phyloP scores from a whole-genome alignment of 345 rosid genomes.

The Brassica incana region DNA sequence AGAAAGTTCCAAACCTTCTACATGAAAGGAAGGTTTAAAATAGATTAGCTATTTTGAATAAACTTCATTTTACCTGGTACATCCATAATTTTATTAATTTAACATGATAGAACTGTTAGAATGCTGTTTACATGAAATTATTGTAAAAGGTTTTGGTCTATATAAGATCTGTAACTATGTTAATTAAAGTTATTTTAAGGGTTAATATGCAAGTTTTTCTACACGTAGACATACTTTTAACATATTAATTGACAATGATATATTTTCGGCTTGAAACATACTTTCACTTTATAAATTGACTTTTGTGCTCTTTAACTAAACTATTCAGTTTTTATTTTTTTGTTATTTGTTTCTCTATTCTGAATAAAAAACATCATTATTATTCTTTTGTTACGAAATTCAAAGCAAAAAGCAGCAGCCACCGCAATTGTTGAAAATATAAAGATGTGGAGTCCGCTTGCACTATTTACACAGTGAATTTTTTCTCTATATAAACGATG shows the following conservation, averaged over 20 bases:
- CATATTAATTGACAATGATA: background rate
- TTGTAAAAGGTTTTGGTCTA: background rate
- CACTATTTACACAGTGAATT: too few species aligned
- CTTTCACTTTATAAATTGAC: background rate
- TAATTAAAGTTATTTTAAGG: background rate
- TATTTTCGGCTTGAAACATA: background rate
- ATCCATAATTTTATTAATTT: background rate
- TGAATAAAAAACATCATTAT: too few species aligned
- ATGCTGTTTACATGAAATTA: background rate
- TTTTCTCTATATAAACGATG: too few species aligned
- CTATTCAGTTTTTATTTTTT: too few species aligned
- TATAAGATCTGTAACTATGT: background rate
- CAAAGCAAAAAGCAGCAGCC: too few species aligned
- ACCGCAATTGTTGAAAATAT: too few species aligned
- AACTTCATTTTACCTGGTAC: background rate
- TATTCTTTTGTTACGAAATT: too few species aligned
- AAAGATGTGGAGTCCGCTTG: too few species aligned
- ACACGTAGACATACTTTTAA: background rate
- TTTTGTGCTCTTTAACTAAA: too few species aligned
- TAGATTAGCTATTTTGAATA: background rate
- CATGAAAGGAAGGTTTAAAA: background rate
- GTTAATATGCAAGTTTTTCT: background rate
- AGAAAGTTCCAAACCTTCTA: background rate
- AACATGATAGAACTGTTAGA: background rate
- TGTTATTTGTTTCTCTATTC: too few species aligned